Conservation (phyloP, 1,284 basidiomycete species). For the Heterobasidion occidentale region DNA sequence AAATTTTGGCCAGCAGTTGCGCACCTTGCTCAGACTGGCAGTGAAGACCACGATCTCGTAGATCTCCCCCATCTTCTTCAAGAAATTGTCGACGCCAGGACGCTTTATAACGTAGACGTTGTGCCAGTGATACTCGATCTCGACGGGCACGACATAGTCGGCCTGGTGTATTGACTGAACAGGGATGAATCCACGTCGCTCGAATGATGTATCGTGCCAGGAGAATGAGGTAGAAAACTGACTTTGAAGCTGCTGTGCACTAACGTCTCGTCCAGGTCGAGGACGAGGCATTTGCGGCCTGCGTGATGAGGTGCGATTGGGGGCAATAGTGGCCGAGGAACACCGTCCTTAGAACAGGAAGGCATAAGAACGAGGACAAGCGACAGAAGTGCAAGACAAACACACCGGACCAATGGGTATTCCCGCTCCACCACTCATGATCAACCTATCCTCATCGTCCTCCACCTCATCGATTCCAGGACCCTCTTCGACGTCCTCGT, state of each 20-base stretch:
- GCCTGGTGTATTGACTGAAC: conserved; percentile 86
- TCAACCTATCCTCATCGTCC: conserved; percentile 76
- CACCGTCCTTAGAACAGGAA: conserved; percentile 59
- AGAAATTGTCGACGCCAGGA: conserved; percentile 94
- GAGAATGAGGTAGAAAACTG: conserved; percentile 10
- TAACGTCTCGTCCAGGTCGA: conserved; percentile 94
- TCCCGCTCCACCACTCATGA: conserved; percentile 75
- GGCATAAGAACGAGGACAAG: conserved; percentile 3
- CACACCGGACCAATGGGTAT: conserved; percentile 74
- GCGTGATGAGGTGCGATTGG: conserved; percentile 65
- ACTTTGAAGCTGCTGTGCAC: conserved; percentile 94
- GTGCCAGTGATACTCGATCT: conserved; percentile 97
- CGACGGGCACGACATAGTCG: conserved; percentile 97
- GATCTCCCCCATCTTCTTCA: conserved; percentile 96
- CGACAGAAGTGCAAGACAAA: conserved; percentile 10
- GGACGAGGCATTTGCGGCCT: conserved; percentile 87
- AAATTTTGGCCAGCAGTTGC: conserved; percentile 11
- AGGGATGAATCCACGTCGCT: conserved; percentile 8
- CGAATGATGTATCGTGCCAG: neutral
- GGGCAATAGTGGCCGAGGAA: conserved; percentile 78
- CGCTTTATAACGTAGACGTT: conserved; percentile 99
- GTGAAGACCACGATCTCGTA: conserved; percentile 99
- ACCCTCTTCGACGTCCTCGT: conserved; percentile 43
- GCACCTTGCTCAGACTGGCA: conserved; percentile 90
- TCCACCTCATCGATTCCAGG: conserved; percentile 38